phyloP scores from a whole-genome alignment of 2,329 filamentous ascomycete genomes.

The Myriangium duriaei region DNA sequence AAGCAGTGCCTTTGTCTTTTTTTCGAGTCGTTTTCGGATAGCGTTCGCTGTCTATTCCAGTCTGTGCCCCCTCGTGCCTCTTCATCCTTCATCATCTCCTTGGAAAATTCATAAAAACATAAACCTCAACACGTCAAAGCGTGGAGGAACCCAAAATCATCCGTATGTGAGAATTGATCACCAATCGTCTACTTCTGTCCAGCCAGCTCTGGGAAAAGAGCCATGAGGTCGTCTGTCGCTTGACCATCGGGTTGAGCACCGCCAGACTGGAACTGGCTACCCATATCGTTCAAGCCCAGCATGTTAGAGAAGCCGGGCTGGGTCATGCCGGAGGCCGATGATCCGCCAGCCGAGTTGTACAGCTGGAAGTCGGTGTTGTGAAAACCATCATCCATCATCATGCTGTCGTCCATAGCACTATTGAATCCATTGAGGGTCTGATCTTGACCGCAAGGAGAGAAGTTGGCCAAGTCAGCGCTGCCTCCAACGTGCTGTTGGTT shows the following conservation, averaged over 20 bases:
- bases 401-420: constrained; percentile 43
- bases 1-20: too few species aligned
- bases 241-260: constrained; percentile 10
- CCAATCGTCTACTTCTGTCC: constrained; percentile 6
- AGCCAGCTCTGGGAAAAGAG: constrained; percentile 19
- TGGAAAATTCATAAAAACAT: constrained; percentile 1
- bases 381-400: constrained; percentile 49
- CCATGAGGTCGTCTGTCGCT: constrained; percentile 15
- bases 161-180: not conserved
- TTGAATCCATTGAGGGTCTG: constrained; percentile 53
- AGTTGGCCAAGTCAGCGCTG: constrained; percentile 12
- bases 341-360: constrained; percentile 30
- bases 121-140: constrained; percentile 11
- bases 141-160: constrained; percentile 11
- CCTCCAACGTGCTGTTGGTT: not conserved
- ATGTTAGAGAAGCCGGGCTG: constrained; percentile 13
- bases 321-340: constrained; percentile 13
- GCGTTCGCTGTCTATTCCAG: too few species aligned
- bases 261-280: constrained; percentile 23
- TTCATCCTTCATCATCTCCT: too few species aligned
- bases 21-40: too few species aligned
- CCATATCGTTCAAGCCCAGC: constrained; percentile 24
- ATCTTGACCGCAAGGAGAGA: constrained; percentile 55
- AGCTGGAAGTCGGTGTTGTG: constrained; percentile 52
- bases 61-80: too few species aligned